Evolutionary conservation across 768 basidiomycete genomes (phyloP).

Genomic region (Hebeloma cylindrosporum): DNA sequence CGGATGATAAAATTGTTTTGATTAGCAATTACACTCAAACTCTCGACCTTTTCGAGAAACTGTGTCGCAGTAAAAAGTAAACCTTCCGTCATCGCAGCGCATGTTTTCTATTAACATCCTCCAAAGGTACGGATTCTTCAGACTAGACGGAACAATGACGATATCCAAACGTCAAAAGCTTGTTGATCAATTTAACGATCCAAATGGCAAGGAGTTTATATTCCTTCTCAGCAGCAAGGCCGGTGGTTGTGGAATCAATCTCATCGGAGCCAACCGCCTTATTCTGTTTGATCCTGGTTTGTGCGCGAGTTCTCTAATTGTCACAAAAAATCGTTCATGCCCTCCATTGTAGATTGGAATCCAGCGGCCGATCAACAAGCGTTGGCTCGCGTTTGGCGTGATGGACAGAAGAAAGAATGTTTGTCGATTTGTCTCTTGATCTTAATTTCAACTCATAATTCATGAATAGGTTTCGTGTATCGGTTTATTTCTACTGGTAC

Average conservation of each 20-base stretch:
- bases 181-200: slow-evolving; percentile 95
- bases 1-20: slow-evolving; percentile 92
- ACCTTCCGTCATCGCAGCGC: slow-evolving; percentile 15
- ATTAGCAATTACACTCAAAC: slow-evolving; percentile 98
- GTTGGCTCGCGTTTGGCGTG: slow-evolving; percentile 97
- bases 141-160: slow-evolving; percentile 93
- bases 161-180: slow-evolving; percentile 92
- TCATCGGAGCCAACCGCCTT: slow-evolving; percentile 94
- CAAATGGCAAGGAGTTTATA: slow-evolving; percentile 89
- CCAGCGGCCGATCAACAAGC: slow-evolving; percentile 99
- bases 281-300: slow-evolving; percentile 92
- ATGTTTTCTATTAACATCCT: background rate
- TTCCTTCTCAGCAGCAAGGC: slow-evolving; percentile 95
- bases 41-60: slow-evolving; percentile 87
- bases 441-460: background rate
- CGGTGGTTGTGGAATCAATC: slow-evolving; percentile 94
- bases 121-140: slow-evolving; percentile 81
- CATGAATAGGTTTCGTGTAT: slow-evolving; percentile 83
- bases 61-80: slow-evolving; percentile 84
- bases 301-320: slow-evolving; percentile 14
- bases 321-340: slow-evolving; percentile 3
- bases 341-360: slow-evolving; percentile 79
- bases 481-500: slow-evolving; percentile 97
- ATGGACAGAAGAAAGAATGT: slow-evolving; percentile 99
- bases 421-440: slow-evolving; percentile 24